phyloP scores from a whole-genome alignment of 1,139 yeast genomes.

The Sugiyamaella grinbergsii region DNA sequence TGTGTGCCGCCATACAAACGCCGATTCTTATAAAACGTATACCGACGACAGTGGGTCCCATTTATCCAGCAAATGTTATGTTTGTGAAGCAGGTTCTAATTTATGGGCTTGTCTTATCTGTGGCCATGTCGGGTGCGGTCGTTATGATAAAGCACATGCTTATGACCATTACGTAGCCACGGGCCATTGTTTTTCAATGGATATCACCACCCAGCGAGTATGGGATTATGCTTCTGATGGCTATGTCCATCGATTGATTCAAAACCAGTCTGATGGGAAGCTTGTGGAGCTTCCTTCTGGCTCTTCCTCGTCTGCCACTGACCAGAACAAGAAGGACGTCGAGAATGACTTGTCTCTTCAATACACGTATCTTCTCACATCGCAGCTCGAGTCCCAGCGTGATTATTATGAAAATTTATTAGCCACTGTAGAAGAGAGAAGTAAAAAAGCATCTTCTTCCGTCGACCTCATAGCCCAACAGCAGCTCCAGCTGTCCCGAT shows the following conservation, averaged over 20 bases:
- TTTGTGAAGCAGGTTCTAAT: conserved; percentile 66
- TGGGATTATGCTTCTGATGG: conserved; percentile 96
- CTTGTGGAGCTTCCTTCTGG: conserved; percentile 29
- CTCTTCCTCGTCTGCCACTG: conserved; percentile 8
- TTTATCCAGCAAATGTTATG: conserved; percentile 42
- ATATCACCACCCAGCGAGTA: conserved; percentile 76
- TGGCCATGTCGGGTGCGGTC: conserved; percentile 87
- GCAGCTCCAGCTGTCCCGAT: conserved; percentile 27
- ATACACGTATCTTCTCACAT: conserved; percentile 73
- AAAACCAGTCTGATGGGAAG: conserved; percentile 56
- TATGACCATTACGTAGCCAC: conserved; percentile 75
- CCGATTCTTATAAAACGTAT: conserved; percentile 3
- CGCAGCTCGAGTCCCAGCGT: conserved; percentile 87
- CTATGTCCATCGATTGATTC: conserved; percentile 83
- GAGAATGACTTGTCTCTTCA: conserved; percentile 64
- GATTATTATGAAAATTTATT: conserved; percentile 74
- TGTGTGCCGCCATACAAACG: conserved; percentile 74
- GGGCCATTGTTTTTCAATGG: conserved; percentile 93
- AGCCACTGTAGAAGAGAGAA: conserved; percentile 45
- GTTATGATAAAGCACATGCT: conserved; percentile 88
- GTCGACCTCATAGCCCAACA: conserved; percentile 25
- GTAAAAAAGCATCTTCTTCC: conserved; percentile 5
- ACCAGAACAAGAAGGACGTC: conserved; percentile 31
- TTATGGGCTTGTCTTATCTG: conserved; percentile 91
- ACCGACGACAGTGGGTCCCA: background rate